Evolutionary conservation across 495 filamentous ascomycete species (phyloP), one percentile per base, ranked within the genome.

Genomic region (Penicillium arizonense): DNA sequence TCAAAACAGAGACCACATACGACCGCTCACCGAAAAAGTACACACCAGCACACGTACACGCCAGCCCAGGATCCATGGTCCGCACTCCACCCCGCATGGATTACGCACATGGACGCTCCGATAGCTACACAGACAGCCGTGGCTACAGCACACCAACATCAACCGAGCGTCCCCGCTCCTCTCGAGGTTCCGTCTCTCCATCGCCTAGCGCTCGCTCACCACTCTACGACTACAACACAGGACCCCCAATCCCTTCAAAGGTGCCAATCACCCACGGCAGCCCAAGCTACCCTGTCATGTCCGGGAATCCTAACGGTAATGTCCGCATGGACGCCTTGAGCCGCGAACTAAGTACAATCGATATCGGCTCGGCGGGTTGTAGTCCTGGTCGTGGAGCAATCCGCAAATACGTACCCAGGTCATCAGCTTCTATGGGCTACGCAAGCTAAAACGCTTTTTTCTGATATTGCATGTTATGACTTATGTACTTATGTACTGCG

Each of bases 341-440:
- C 63, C 81, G 90, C 50, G 91, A 96, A 70, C 77, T 96, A 69
- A 83, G 81, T 53, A 82, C 77, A 26, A 96, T 96, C 56, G 89
- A 96, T 70, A 87, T 96, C 53, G 90, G 90, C 7, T 68, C 71
- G 30, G 68, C 65, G 4, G 67, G 61, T 5, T 71, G 69, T 45
- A 73, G 60, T 44, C 59, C 58, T 26, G 57, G 61, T 16, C 61
- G 73, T 9, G 58, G 49, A 10, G 60, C 63, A 6, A 46, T 64
- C 39, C 63, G 65, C 9, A 64, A 61, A 47, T 68, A 64, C 23
- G 55, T 56, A 4, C 62, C 65, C 6, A 46, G 58, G 6, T n/a
- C 57, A 11, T 52, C 64, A 16, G 63, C 56, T 1, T 50, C 63
- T 3, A 69, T 66, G 20, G 71, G 71, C 11, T 74, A 72, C 56